Evolutionary conservation across 495 filamentous ascomycete genomes (phyloP), one percentile per base, ranked within the genome.

Genomic region (Letharia lupina): DNA sequence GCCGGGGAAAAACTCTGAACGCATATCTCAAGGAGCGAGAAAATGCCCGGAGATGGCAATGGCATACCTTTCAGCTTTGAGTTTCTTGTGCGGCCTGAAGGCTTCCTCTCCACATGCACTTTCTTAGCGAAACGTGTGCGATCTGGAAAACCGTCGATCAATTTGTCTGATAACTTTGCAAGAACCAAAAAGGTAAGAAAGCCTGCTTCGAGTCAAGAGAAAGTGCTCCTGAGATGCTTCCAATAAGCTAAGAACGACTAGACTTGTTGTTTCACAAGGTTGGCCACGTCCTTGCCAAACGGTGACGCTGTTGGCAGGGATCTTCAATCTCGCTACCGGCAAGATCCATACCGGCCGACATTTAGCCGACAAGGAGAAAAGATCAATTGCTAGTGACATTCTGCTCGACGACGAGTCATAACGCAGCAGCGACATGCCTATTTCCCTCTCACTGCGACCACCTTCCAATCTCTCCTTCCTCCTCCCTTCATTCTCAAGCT

Each of bases 401-500:
- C 28, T 64, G 54, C 47, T 61, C 60, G 58, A 45, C 45, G 13
- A 23, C 45, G 8, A 63, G 35, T 42, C 52, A 28, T 31, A 63
- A 57, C 42, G 45, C 42, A 48, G 10, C 41, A 59, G 65, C 57
- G 47, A 61, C 13, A 67, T 70, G 66, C 64, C 63, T 23, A 16
- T 68, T n/a, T 45, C 61, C 31, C 60, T 65, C 42, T 63, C 59
- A 15, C 57, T 44, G 35, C 54, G 62, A 56, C 48, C 60, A 41
- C 41, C 45, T 28, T 41, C 48, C 11, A 79, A 75, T 69, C 72
- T 78, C 65, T 75, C 76, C 3, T 77, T 81, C 65, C 70, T 78
- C 44, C 77, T 76, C 37, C 73, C 78, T 65, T 75, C 78, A 52
- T 82, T 77, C 61, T 74, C 76, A 70, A 73, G 77, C 48, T 73